Percentiles rank a stretch among this genome's conserved stretches.
Evolutionary conservation across 2,329 filamentous ascomycete species (phyloP).

Genomic region (Colletotrichum sp.): DNA sequence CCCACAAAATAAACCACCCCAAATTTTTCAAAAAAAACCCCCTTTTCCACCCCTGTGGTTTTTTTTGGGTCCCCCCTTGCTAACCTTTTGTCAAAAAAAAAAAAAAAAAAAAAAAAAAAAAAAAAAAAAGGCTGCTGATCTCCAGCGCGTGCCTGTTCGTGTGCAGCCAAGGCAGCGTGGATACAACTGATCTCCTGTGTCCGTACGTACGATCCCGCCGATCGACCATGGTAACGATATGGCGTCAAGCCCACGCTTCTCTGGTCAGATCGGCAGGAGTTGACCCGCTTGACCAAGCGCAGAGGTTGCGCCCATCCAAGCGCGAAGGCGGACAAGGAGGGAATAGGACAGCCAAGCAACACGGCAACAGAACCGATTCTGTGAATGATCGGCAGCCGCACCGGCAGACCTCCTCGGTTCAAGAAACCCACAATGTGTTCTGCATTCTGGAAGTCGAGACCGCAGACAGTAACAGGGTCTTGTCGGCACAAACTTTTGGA

Average conservation of each 20-base stretch:
- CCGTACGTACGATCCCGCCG: not conserved
- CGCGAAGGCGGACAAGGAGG: not conserved
- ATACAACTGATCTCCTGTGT: not conserved
- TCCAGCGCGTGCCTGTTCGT: not conserved
- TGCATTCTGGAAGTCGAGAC: not conserved
- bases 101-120: not conserved
- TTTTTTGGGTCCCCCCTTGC: too few species aligned
- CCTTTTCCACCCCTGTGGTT: too few species aligned
- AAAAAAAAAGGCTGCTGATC: not conserved
- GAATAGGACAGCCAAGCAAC: not conserved
- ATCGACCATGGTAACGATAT: not conserved
- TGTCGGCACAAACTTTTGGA: not conserved
- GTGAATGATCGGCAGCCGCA: not conserved
- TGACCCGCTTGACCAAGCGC: not conserved
- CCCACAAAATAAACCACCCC: too few species aligned
- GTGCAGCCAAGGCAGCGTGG: not conserved
- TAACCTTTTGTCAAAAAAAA: too few species aligned
- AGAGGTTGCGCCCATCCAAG: not conserved
- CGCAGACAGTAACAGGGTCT: not conserved
- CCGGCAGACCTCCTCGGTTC: not conserved
- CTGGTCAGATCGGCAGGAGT: not conserved
- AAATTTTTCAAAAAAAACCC: too few species aligned
- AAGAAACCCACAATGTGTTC: not conserved
- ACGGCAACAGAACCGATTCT: not conserved
- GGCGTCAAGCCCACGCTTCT: constrained; percentile 10